These are phyloP conservation scores for Galerina sulciceps DNA, from an alignment of 768 basidiomycete genomes.

Conservation along the genomic window DNA sequence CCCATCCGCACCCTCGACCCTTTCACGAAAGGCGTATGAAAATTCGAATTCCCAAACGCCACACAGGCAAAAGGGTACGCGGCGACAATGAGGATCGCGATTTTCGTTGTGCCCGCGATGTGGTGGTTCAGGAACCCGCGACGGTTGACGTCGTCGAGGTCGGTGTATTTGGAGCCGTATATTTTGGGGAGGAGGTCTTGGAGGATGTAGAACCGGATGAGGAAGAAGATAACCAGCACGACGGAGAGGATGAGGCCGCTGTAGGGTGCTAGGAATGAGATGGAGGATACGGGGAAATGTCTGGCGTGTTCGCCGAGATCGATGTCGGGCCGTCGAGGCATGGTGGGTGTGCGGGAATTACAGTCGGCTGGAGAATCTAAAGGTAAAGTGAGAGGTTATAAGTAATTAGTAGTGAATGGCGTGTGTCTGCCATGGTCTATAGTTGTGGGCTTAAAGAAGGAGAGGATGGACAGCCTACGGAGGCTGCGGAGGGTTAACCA, in stretches of 20 bases:
- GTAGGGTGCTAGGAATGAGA: slow-evolving; percentile 6
- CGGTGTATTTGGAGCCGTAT: slow-evolving; percentile 6
- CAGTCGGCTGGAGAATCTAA: no score
- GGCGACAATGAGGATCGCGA: slow-evolving; percentile 1
- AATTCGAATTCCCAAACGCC: slow-evolving; percentile 1
- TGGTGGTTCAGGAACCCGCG: slow-evolving; percentile 11
- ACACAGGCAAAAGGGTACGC: slow-evolving; percentile 5
- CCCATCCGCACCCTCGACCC: slow-evolving; percentile 6
- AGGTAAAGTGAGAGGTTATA: no score
- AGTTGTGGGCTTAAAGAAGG: no score
- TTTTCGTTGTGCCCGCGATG: slow-evolving; percentile 5
- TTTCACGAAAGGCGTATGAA: slow-evolving; percentile 4
- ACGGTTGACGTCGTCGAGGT: slow-evolving; percentile 1
- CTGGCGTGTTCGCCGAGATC: not conserved
- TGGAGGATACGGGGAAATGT: slow-evolving; percentile 3
- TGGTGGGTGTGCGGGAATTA: no score
- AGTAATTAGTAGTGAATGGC: no score
- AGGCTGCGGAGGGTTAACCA: no score
- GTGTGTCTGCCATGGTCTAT: no score
- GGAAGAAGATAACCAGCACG: slow-evolving; percentile 4
- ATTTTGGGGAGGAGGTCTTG: slow-evolving; percentile 2
- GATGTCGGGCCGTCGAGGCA: not conserved
- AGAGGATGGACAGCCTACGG: no score
- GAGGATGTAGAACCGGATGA: slow-evolving; percentile 10
- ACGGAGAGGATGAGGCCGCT: slow-evolving; percentile 8